These are phyloP conservation scores for Neostapfia colusana DNA, from an alignment of 176 grass and related monocot genomes.

Conservation along the genomic window DNA sequence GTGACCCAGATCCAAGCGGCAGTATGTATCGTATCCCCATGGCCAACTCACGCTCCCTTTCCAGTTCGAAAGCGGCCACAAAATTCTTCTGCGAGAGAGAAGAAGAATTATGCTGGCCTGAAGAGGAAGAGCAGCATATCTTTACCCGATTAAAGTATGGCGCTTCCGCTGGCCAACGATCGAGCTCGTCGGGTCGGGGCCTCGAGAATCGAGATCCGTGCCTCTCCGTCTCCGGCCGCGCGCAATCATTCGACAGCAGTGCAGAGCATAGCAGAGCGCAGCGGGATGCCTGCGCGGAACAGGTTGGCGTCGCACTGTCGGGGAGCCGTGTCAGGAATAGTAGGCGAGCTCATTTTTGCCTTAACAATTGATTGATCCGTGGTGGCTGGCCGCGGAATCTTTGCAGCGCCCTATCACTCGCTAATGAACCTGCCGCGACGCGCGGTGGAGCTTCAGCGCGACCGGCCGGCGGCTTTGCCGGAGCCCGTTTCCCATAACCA, in stretches of 20 bases:
- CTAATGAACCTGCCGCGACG: neutral
- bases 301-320: conserved; percentile 30
- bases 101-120: conserved; percentile 4
- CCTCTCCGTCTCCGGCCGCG: neutral
- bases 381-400: conserved; percentile 6
- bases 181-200: neutral
- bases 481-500: neutral
- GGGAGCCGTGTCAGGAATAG: neutral
- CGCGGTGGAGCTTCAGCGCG: neutral
- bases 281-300: conserved; percentile 23
- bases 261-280: neutral
- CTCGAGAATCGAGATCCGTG: conserved; percentile 3
- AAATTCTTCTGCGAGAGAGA: neutral
- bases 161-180: conserved; percentile 12
- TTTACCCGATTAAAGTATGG: conserved; percentile 13
- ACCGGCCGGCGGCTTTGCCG: neutral
- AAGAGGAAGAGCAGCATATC: neutral
- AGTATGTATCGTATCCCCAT: neutral
- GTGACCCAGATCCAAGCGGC: neutral
- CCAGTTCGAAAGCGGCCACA: conserved; percentile 4
- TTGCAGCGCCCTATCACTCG: neutral
- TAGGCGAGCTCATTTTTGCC: neutral
- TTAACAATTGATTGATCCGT: neutral
- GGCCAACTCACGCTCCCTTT: neutral
- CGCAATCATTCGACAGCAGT: conserved; percentile 24